Evolutionary conservation across 352 stramenopile species (phyloP).

Genomic region (Globisporangium megalacanthum): DNA sequence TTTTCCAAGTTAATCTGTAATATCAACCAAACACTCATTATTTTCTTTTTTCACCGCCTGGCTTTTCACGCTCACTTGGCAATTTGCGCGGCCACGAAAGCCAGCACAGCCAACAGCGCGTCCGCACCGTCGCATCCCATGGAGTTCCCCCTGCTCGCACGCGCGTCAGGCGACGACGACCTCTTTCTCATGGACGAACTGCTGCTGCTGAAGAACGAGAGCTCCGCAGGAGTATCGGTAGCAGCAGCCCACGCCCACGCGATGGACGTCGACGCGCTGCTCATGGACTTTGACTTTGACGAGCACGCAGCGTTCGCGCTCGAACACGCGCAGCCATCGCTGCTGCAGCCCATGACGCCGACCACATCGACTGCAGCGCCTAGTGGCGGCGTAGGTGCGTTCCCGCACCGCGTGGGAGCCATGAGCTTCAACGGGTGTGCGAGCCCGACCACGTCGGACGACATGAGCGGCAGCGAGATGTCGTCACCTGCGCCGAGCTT

Average conservation of each 20-base stretch:
- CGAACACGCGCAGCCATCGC: constrained; percentile 1
- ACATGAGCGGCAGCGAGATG: constrained; percentile 44
- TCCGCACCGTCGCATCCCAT: not conserved
- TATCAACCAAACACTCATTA: not conserved
- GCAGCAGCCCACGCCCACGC: not conserved
- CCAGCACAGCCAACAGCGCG: not conserved
- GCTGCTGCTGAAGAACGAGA: constrained; percentile 43
- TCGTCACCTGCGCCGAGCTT: constrained; percentile 39
- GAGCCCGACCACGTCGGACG: constrained; percentile 36
- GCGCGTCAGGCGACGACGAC: constrained; percentile 11
- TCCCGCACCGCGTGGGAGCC: constrained; percentile 2
- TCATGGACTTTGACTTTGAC: constrained; percentile 25
- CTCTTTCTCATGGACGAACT: constrained; percentile 40
- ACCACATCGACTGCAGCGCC: not conserved
- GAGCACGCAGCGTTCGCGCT: constrained; percentile 14
- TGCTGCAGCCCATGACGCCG: not conserved
- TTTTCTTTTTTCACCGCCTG: not conserved
- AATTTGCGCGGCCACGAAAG: not conserved
- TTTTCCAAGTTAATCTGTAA: not conserved
- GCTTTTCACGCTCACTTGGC: constrained; percentile 5
- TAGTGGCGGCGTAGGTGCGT: not conserved
- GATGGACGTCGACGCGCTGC: constrained; percentile 35
- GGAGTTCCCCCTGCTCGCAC: constrained; percentile 7
- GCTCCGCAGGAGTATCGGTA: constrained; percentile 9
- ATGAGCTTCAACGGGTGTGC: constrained; percentile 15